Percentiles rank a stretch among this genome's conserved stretches.
phyloP scores from a whole-genome alignment of 2,329 filamentous ascomycete genomes.

The Penicillium sp. region DNA sequence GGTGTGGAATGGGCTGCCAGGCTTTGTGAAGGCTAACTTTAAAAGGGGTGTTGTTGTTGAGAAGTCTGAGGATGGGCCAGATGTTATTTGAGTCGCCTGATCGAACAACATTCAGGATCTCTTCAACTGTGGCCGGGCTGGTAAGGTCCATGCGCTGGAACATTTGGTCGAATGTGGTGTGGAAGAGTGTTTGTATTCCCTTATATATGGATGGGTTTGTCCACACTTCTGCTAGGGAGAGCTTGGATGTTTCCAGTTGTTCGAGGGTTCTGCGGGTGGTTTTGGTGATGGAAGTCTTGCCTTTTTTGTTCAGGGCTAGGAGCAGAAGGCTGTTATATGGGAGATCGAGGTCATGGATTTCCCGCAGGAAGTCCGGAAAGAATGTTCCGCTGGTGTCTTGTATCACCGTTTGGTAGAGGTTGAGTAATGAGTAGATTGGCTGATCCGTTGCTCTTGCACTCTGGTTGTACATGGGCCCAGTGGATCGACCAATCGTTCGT shows the following conservation, averaged over 20 bases:
- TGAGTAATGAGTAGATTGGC: constrained; percentile 25
- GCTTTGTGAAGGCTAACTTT: constrained; percentile 38
- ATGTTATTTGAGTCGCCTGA: constrained; percentile 27
- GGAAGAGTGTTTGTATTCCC: constrained; percentile 26
- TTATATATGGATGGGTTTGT: constrained; percentile 27
- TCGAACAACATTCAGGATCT: constrained; percentile 32
- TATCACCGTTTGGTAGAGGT: constrained; percentile 26
- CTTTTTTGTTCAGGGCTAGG: constrained; percentile 28
- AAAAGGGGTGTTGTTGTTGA: constrained; percentile 38
- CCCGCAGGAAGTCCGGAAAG: constrained; percentile 27
- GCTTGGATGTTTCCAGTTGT: constrained; percentile 27
- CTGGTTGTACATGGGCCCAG: constrained; percentile 22
- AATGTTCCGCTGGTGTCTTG: constrained; percentile 20
- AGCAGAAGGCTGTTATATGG: constrained; percentile 32
- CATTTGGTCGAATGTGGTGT: constrained; percentile 30
- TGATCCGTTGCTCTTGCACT: constrained; percentile 19
- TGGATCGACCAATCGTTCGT: constrained; percentile 25
- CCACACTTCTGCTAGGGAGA: constrained; percentile 31
- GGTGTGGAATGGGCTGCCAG: constrained; percentile 24
- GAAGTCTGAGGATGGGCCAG: constrained; percentile 34
- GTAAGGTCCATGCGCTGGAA: constrained; percentile 36
- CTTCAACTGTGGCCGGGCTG: constrained; percentile 29
- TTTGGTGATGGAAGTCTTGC: constrained; percentile 23
- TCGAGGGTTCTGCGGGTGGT: constrained; percentile 24
- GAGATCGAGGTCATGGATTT: constrained; percentile 29